Conservation (phyloP, 2,329 filamentous ascomycete species). For the Fusarium tanahbumbuense region DNA sequence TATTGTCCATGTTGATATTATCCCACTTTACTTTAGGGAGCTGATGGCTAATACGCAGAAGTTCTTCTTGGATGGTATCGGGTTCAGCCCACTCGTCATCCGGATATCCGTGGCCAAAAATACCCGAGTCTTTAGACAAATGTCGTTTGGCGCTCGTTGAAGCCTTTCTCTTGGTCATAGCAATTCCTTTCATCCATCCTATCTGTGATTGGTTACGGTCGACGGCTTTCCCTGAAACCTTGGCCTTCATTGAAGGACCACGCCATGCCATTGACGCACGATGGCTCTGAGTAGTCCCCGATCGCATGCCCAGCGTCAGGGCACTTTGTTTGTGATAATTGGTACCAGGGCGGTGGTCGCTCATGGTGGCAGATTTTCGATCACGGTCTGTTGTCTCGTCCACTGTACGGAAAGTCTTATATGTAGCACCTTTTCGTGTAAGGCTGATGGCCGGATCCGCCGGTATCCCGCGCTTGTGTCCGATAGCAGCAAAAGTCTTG, state of each 20-base stretch:
- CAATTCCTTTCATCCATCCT: conserved; percentile 77
- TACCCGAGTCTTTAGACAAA: conserved; percentile 63
- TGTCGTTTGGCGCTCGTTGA: conserved; percentile 58
- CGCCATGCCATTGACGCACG: conserved; percentile 60
- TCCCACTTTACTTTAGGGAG: conserved; percentile 74
- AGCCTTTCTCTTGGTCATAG: conserved; percentile 67
- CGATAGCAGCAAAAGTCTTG: conserved; percentile 73
- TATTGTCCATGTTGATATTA: conserved; percentile 71
- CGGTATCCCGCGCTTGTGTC: conserved; percentile 76
- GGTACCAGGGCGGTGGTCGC: conserved; percentile 64
- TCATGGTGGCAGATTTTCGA: conserved; percentile 71
- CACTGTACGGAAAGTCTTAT: conserved; percentile 85
- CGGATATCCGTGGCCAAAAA: conserved; percentile 64
- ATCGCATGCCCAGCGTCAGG: conserved; percentile 58
- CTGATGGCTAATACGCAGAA: conserved; percentile 70
- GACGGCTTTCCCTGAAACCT: conserved; percentile 55
- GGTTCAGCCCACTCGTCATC: conserved; percentile 70
- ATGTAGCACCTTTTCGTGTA: conserved; percentile 85
- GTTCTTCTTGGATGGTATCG: conserved; percentile 73
- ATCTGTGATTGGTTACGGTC: conserved; percentile 69
- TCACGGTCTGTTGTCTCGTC: conserved; percentile 69
- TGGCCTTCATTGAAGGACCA: conserved; percentile 70
- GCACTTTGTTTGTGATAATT: conserved; percentile 58
- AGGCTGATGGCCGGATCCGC: conserved; percentile 74
- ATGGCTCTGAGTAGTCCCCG: conserved; percentile 46